These are phyloP conservation scores for Fabrea salina DNA, from an alignment of 169 alveolate genomes.

Conservation along the genomic window DNA sequence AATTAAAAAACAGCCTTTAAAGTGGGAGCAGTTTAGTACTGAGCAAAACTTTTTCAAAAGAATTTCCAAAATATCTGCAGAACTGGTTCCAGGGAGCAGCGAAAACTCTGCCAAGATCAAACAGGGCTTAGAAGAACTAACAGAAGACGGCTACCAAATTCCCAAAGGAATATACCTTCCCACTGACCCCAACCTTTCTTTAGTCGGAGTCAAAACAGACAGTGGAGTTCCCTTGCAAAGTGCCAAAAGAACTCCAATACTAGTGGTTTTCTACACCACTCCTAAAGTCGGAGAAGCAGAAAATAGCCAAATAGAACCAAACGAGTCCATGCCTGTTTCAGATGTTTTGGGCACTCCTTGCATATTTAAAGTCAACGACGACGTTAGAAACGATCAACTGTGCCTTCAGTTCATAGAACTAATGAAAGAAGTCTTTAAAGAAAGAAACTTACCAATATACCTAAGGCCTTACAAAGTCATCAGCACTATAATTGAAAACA, in stretches of 20 bases:
- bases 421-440: constrained; percentile 75
- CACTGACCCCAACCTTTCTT: background rate
- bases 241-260: constrained; percentile 31
- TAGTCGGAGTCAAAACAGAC: constrained; percentile 10
- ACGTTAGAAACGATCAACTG: constrained; percentile 77
- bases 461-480: constrained; percentile 84
- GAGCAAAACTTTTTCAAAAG: background rate
- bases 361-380: constrained; percentile 86
- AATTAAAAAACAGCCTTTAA: background rate
- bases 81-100: background rate
- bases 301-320: background rate
- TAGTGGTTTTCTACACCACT: constrained; percentile 12
- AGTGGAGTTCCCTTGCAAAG: constrained; percentile 26
- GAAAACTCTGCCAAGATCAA: background rate
- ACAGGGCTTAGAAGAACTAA: background rate
- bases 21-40: background rate
- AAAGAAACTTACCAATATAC: constrained; percentile 62
- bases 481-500: constrained; percentile 49
- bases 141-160: background rate
- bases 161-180: background rate
- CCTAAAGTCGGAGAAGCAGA: background rate
- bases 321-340: background rate
- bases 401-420: constrained; percentile 78
- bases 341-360: constrained; percentile 55
- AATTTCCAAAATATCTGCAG: background rate